Evolutionary conservation across 345 rosid species (phyloP).

Genomic region (Abelmoschus esculentus): DNA sequence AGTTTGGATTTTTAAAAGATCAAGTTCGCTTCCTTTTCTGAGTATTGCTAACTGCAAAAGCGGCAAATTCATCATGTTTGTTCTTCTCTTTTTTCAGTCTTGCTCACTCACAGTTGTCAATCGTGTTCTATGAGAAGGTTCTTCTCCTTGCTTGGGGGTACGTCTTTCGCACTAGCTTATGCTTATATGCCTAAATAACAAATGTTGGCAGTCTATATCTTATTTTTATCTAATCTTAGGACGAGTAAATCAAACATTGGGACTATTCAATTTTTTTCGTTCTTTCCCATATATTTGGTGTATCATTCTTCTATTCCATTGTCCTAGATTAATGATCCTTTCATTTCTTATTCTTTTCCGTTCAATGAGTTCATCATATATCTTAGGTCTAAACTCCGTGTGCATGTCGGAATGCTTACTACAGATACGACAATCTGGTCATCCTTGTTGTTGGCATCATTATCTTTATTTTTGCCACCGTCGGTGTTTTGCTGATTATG

Average conservation of each 20-base stretch:
- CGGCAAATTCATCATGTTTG: not conserved
- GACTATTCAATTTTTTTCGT: not conserved
- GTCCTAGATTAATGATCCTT: not conserved
- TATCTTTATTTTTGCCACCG: slow-evolving; percentile 71
- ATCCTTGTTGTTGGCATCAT: slow-evolving; percentile 60
- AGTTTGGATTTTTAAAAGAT: not conserved
- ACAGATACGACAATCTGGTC: slow-evolving; percentile 69
- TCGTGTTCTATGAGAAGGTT: slow-evolving; percentile 93
- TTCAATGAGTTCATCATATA: not conserved
- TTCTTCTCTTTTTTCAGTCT: slow-evolving; percentile 44
- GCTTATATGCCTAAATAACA: not conserved
- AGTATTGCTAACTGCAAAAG: not conserved
- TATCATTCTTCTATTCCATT: not conserved
- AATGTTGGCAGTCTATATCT: not conserved
- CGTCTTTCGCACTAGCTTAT: slow-evolving; percentile 15
- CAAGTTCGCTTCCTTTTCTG: too few species aligned
- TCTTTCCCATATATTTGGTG: not conserved
- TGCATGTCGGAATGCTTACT: not conserved
- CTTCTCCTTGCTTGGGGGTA: slow-evolving; percentile 87
- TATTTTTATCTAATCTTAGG: not conserved
- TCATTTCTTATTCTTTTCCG: not conserved
- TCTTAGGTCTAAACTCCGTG: not conserved
- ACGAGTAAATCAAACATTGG: not conserved
- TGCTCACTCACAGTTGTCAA: slow-evolving; percentile 88
- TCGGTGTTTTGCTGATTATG: slow-evolving; percentile 90